Evolutionary conservation across 164 flowering plant species (phyloP).

Genomic region (Vitis rotundifolia): DNA sequence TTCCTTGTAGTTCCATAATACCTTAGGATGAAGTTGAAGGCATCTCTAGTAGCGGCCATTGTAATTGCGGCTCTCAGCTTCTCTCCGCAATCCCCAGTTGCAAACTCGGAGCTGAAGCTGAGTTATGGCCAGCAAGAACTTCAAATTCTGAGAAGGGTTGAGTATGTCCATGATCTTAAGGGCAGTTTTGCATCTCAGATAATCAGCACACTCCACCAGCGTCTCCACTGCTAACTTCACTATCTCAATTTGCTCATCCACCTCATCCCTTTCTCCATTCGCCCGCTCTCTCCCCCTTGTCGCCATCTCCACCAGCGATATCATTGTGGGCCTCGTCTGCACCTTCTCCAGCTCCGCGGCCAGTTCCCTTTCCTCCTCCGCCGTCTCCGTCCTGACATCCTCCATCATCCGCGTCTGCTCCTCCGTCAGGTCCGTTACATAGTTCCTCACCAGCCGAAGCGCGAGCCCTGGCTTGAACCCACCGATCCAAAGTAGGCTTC

Average conservation of each 20-base stretch:
- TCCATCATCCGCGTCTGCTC: conserved; percentile 4
- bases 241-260: conserved; percentile 14
- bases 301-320: conserved; percentile 7
- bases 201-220: conserved; percentile 24
- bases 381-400: conserved; percentile 14
- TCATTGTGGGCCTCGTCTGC: conserved; percentile 17
- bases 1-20: too few relatives aligned
- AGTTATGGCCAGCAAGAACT: too few relatives aligned
- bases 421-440: conserved; percentile 2
- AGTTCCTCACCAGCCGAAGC: background rate
- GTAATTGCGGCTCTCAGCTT: too few relatives aligned
- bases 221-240: conserved; percentile 18
- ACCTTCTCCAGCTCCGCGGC: conserved; percentile 13
- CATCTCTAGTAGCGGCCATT: too few relatives aligned
- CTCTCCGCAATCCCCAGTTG: too few relatives aligned
- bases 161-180: conserved; percentile 6
- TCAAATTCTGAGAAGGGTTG: background rate
- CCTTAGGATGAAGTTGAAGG: too few relatives aligned
- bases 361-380: conserved; percentile 19
- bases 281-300: background rate
- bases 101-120: too few relatives aligned
- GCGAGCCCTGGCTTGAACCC: conserved; percentile 11
- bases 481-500: conserved; percentile 11
- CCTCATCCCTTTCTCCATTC: conserved; percentile 3
- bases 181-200: conserved; percentile 4